These are phyloP conservation scores for Cryptosporidium parvum DNA, from an alignment of 169 alveolate species.

Conservation along the genomic window DNA sequence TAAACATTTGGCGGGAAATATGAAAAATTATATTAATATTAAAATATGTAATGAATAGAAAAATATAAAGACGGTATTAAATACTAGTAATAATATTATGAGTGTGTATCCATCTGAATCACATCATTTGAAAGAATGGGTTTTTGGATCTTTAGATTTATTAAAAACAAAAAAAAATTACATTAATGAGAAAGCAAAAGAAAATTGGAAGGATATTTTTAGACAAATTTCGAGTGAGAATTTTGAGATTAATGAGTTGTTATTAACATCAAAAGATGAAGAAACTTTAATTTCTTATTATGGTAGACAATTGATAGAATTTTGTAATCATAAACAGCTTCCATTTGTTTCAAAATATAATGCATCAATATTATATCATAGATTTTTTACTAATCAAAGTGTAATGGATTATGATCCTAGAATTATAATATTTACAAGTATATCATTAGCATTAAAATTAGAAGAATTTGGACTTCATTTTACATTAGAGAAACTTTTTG, in stretches of 20 bases:
- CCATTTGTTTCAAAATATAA: conserved; percentile 62
- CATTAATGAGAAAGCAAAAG: conserved; percentile 30
- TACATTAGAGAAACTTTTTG: conserved; percentile 64
- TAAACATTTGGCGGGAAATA: background rate
- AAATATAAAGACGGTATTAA: background rate
- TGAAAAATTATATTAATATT: background rate
- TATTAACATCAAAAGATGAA: conserved; percentile 49
- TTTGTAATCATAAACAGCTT: conserved; percentile 61
- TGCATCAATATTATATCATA: conserved; percentile 75
- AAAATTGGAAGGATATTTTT: conserved; percentile 38
- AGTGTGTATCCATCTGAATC: conserved; percentile 47
- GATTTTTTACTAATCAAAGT: conserved; percentile 79
- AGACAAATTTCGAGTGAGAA: conserved; percentile 4
- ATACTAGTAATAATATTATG: background rate
- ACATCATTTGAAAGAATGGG: conserved; percentile 63
- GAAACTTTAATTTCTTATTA: conserved; percentile 47
- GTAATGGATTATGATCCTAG: conserved; percentile 82
- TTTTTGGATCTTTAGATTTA: conserved; percentile 21
- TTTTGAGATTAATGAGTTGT: conserved; percentile 7
- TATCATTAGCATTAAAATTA: conserved; percentile 79
- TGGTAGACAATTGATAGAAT: conserved; percentile 56
- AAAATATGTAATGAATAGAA: background rate
- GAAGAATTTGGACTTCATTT: conserved; percentile 80
- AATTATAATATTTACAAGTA: conserved; percentile 80
- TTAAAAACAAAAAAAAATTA: conserved; percentile 17